These are phyloP conservation scores for Fusarium sp. DNA, from an alignment of 2,329 filamentous ascomycete species.

Conservation along the genomic window DNA sequence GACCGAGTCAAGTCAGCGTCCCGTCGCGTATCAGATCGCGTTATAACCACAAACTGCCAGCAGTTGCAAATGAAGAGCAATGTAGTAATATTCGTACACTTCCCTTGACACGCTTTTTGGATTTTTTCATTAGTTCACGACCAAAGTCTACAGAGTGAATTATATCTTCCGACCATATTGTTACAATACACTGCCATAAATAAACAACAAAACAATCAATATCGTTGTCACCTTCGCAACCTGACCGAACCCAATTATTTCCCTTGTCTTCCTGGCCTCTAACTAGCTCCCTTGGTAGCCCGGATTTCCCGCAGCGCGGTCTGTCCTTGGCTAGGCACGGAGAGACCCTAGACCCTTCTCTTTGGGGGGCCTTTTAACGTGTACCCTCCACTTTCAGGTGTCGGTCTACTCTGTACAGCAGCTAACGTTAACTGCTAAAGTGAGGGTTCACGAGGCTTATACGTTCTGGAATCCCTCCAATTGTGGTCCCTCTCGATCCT, in stretches of 20 bases:
- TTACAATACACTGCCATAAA: conserved; percentile 9
- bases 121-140: neutral
- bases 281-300: conserved; percentile 40
- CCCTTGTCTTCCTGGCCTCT: conserved; percentile 12
- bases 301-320: conserved; percentile 42
- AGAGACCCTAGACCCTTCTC: conserved; percentile 36
- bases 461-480: conserved; percentile 37
- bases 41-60: conserved; percentile 26
- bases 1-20: conserved; percentile 29
- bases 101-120: neutral
- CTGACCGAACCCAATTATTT: conserved; percentile 32
- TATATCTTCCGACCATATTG: neutral
- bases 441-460: conserved; percentile 31
- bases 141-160: neutral
- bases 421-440: conserved; percentile 10
- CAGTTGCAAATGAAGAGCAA: conserved; percentile 11
- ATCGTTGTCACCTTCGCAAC: conserved; percentile 21
- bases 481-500: conserved; percentile 26
- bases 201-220: conserved; percentile 38
- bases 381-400: conserved; percentile 32
- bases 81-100: conserved; percentile 1
- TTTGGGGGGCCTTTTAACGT: conserved; percentile 13
- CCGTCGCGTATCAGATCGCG: conserved; percentile 44
- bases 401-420: conserved; percentile 22
- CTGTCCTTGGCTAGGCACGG: conserved; percentile 30